phyloP scores from a whole-genome alignment of 768 basidiomycete genomes.

The Tephrocybe sp. region DNA sequence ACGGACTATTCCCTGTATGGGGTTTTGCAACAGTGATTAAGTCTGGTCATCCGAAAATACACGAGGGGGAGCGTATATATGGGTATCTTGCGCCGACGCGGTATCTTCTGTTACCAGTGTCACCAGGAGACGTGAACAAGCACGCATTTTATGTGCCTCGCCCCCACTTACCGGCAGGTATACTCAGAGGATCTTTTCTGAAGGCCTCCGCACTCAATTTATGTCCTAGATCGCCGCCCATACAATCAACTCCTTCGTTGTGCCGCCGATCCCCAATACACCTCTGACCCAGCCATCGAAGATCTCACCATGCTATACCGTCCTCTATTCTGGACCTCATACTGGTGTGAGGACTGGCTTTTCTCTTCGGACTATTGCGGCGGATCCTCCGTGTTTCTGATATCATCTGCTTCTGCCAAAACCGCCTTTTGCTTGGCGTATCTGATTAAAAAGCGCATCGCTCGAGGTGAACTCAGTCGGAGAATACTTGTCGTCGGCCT shows the following conservation, averaged over 20 bases:
- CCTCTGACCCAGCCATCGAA: slow-evolving; percentile 43
- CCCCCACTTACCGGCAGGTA: slow-evolving; percentile 61
- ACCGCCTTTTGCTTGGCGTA: slow-evolving; percentile 72
- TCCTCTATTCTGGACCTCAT: slow-evolving; percentile 73
- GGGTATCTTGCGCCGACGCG: slow-evolving; percentile 60
- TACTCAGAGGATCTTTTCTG: background rate
- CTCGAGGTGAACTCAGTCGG: slow-evolving; percentile 23
- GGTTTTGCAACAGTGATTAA: slow-evolving; percentile 59
- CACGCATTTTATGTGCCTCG: slow-evolving; percentile 57
- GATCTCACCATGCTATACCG: slow-evolving; percentile 72
- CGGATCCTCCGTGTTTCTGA: slow-evolving; percentile 45
- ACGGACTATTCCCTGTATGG: slow-evolving; percentile 72
- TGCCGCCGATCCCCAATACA: slow-evolving; percentile 51
- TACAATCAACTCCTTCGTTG: slow-evolving; percentile 70
- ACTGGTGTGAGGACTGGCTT: slow-evolving; percentile 75
- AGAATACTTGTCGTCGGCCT: slow-evolving; percentile 50
- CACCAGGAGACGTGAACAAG: slow-evolving; percentile 48
- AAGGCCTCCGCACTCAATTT: background rate
- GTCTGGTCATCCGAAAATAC: slow-evolving; percentile 48
- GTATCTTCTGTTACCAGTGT: slow-evolving; percentile 55
- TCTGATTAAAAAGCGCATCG: slow-evolving; percentile 45
- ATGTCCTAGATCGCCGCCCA: slow-evolving; percentile 52
- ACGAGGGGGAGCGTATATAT: slow-evolving; percentile 58
- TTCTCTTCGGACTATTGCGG: slow-evolving; percentile 47
- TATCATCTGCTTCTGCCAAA: slow-evolving; percentile 72